A percentile compares a stretch with the other conserved stretches of the same genome.
Conservation (phyloP, 2,329 filamentous ascomycete species). For the Ophiostoma australiae region DNA sequence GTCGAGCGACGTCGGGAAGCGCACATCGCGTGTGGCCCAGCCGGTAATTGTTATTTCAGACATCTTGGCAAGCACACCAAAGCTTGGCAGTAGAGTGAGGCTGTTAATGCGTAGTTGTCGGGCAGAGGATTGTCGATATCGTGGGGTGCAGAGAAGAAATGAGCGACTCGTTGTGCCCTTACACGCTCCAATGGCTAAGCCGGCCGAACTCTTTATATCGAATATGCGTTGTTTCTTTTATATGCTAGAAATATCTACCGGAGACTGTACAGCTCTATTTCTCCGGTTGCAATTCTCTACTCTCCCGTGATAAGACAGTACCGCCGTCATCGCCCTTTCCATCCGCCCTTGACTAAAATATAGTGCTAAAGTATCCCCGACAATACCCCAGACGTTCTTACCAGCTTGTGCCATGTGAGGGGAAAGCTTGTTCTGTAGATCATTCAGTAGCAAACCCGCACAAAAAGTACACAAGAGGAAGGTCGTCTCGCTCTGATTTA, state of each 20-base stretch:
- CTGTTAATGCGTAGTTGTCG: not conserved
- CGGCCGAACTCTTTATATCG: not conserved
- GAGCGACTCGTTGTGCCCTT: not conserved
- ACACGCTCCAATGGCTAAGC: not conserved
- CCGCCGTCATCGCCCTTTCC: not conserved
- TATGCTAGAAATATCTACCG: not conserved
- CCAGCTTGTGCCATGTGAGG: not conserved
- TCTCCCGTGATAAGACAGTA: not conserved
- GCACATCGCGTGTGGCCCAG: constrained; percentile 67
- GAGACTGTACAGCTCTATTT: not conserved
- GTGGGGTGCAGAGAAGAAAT: not conserved
- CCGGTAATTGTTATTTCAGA: constrained; percentile 65
- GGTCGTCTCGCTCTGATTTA: not conserved
- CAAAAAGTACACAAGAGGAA: not conserved
- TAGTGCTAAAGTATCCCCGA: not conserved
- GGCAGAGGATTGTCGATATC: not conserved
- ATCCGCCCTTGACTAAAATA: not conserved
- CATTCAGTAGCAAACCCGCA: not conserved
- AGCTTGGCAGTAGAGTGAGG: not conserved
- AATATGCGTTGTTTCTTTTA: not conserved
- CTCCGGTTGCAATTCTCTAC: not conserved
- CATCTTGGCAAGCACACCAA: constrained; percentile 33
- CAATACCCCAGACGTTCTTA: not conserved
- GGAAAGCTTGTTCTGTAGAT: constrained; percentile 3
- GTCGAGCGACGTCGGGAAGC: constrained; percentile 86